A percentile compares a stretch with the other conserved stretches of the same genome.
Conservation (phyloP, 2,329 filamentous ascomycete species). For the Sporothrix brasiliensis region DNA sequence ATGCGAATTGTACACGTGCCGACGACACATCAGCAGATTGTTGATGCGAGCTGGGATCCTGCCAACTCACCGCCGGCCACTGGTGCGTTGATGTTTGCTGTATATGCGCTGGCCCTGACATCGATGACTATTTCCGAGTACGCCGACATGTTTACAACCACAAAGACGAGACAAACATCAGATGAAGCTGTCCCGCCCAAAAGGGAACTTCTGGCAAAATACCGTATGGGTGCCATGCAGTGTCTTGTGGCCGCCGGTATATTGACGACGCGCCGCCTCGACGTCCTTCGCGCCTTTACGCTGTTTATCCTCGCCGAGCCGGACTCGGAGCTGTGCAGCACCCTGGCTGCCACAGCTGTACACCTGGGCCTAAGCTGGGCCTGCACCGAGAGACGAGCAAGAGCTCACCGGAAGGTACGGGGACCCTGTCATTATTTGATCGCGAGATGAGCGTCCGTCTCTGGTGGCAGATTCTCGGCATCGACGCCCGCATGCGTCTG, state of each 20-base stretch:
- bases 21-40: constrained; percentile 41
- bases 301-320: constrained; percentile 42
- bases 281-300: constrained; percentile 42
- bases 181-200: not conserved
- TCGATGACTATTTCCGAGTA: constrained; percentile 34
- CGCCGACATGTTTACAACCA: constrained; percentile 31
- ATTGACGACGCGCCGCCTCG: constrained; percentile 39
- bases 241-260: constrained; percentile 40
- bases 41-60: constrained; percentile 41
- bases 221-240: constrained; percentile 38
- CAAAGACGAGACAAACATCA: constrained; percentile 6
- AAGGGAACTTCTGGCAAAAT: constrained; percentile 35
- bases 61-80: constrained; percentile 34
- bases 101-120: constrained; percentile 40
- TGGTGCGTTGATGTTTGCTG: constrained; percentile 39
- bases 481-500: constrained; percentile 49
- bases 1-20: constrained; percentile 43
- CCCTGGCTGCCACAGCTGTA: constrained; percentile 37
- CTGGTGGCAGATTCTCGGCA: constrained; percentile 59
- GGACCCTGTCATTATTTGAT: constrained; percentile 55
- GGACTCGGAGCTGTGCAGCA: constrained; percentile 40
- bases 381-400: constrained; percentile 44
- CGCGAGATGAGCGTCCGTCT: constrained; percentile 57
- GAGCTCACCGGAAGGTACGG: constrained; percentile 41
- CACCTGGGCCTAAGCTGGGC: constrained; percentile 43